A percentile compares a stretch with the other conserved stretches of the same genome.
phyloP scores from a whole-genome alignment of 441 rosid species.

The Euphorbia corollata region DNA sequence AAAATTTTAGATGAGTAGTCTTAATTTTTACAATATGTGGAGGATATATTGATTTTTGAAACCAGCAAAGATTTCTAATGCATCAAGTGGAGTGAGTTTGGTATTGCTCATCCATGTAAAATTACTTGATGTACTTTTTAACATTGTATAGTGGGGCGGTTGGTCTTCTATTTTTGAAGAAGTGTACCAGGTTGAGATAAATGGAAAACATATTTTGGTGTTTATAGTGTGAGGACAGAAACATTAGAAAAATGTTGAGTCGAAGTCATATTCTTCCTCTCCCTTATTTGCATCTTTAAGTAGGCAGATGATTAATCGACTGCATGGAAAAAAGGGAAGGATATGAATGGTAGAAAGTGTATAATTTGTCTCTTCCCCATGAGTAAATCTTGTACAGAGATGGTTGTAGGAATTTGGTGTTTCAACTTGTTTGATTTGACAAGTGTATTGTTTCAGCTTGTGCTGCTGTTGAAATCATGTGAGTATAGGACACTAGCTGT shows the following conservation, averaged over 20 bases:
- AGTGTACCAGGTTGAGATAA: slow-evolving; percentile 1
- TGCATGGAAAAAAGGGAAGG: background rate
- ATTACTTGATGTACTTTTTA: background rate
- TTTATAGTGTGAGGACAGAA: background rate
- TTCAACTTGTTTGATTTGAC: background rate
- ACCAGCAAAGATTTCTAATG: background rate
- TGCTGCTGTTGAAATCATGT: slow-evolving; percentile 81
- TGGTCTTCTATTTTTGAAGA: background rate
- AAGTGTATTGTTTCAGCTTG: slow-evolving; percentile 46
- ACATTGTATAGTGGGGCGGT: background rate
- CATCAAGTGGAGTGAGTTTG: background rate
- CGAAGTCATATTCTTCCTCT: no score
- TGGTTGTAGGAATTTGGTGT: background rate
- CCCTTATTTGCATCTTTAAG: no score
- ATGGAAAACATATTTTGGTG: slow-evolving; percentile 5
- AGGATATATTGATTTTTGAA: background rate
- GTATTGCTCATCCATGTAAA: background rate
- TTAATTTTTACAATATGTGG: background rate
- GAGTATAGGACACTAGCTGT: slow-evolving; percentile 94
- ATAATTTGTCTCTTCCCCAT: background rate
- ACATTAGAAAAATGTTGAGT: background rate
- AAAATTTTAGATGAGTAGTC: background rate
- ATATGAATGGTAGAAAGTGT: background rate
- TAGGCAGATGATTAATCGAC: no score
- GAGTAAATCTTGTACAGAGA: background rate